Conservation (phyloP, 2,329 filamentous ascomycete genomes). For the Aspergillus ochraceus region DNA sequence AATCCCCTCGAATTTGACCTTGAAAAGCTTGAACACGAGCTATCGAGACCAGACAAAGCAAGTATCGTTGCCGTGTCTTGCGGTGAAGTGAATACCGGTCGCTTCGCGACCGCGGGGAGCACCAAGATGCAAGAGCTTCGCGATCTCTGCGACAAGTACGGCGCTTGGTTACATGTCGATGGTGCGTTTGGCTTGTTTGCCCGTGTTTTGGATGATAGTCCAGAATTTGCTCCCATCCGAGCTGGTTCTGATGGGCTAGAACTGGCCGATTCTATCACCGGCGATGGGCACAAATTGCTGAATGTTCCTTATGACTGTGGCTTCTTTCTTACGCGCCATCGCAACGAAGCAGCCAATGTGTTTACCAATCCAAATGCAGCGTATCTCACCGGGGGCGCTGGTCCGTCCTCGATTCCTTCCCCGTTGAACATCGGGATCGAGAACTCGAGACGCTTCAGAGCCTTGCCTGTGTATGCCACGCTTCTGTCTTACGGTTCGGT, state of each 20-base stretch:
- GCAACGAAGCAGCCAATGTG: constrained; percentile 58
- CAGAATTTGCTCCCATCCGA: constrained; percentile 58
- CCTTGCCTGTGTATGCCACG: constrained; percentile 83
- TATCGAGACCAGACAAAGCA: constrained; percentile 57
- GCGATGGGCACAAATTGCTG: constrained; percentile 87
- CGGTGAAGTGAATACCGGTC: constrained; percentile 87
- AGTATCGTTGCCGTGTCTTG: constrained; percentile 79
- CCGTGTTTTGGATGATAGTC: constrained; percentile 59
- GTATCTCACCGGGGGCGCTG: constrained; percentile 60
- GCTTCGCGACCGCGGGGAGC: constrained; percentile 64
- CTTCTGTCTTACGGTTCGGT: constrained; percentile 70
- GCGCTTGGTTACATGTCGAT: constrained; percentile 87
- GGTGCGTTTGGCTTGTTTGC: constrained; percentile 87
- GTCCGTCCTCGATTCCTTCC: constrained; percentile 60
- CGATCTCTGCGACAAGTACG: constrained; percentile 68
- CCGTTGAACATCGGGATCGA: constrained; percentile 86
- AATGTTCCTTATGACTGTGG: constrained; percentile 95
- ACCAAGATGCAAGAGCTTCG: constrained; percentile 65
- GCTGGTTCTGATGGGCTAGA: constrained; percentile 65
- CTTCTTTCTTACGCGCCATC: constrained; percentile 76
- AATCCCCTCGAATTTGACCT: constrained; percentile 72
- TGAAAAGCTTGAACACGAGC: constrained; percentile 59
- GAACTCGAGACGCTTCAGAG: constrained; percentile 87
- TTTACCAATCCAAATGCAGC: constrained; percentile 85
- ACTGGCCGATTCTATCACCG: constrained; percentile 81